Conservation (phyloP, 495 filamentous ascomycete species). For the Tuber magnatum region DNA sequence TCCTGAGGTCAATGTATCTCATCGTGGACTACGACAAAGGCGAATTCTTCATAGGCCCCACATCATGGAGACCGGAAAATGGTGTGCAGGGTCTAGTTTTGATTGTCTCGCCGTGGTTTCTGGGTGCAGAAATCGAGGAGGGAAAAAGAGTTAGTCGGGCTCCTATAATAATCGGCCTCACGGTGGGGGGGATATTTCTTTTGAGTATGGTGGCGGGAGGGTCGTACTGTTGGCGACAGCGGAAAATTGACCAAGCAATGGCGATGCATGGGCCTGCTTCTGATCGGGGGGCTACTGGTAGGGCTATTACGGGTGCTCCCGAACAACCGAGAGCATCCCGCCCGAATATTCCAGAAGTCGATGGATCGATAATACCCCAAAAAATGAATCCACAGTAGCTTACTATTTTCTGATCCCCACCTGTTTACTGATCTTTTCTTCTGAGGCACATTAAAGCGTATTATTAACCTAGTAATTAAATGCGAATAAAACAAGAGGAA, state of each 20-base stretch:
- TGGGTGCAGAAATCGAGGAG: neutral
- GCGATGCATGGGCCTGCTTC: neutral
- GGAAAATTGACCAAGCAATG: neutral
- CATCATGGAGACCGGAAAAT: neutral
- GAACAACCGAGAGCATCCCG: neutral
- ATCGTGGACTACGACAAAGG: neutral
- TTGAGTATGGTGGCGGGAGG: neutral
- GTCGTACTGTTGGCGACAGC: too few species aligned
- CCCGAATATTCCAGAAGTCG: neutral
- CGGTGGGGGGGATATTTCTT: neutral
- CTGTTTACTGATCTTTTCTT: too few species aligned
- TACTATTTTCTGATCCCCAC: too few species aligned
- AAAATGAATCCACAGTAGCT: neutral
- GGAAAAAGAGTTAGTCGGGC: neutral
- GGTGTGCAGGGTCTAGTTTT: neutral
- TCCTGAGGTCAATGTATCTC: neutral
- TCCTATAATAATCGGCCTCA: neutral
- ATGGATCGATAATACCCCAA: neutral
- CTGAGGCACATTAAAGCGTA: too few species aligned
- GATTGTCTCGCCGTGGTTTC: neutral
- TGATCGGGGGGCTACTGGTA: neutral
- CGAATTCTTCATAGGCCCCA: neutral
- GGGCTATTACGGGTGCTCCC: too few species aligned
- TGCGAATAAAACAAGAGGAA: neutral
- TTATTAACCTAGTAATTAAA: too few species aligned